Evolutionary conservation across 352 stramenopile species (phyloP).

Genomic region (Globisporangium nagaii): DNA sequence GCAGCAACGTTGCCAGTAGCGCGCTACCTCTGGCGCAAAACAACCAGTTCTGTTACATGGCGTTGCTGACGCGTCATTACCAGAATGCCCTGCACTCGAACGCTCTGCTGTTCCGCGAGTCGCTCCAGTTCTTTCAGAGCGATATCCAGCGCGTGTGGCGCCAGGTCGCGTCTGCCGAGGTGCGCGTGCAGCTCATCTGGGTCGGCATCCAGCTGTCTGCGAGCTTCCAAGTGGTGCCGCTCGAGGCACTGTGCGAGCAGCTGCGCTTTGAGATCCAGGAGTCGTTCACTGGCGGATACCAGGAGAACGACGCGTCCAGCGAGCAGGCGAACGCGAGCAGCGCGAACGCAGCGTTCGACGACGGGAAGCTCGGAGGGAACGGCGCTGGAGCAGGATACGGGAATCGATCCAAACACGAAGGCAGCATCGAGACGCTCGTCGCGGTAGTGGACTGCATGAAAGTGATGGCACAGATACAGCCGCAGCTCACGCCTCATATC

Average conservation of each 20-base stretch:
- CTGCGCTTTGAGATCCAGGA: slow-evolving; percentile 28
- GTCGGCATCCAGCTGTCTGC: slow-evolving; percentile 41
- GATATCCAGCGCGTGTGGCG: slow-evolving; percentile 41
- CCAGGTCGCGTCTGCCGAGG: slow-evolving; percentile 37
- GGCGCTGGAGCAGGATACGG: slow-evolving; percentile 3
- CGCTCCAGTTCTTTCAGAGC: slow-evolving; percentile 53
- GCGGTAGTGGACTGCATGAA: slow-evolving; percentile 35
- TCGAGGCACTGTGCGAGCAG: slow-evolving; percentile 35
- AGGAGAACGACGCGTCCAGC: slow-evolving; percentile 14
- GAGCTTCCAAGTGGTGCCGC: slow-evolving; percentile 25
- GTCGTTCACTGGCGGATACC: slow-evolving; percentile 6
- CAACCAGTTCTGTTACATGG: slow-evolving; percentile 38
- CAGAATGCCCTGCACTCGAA: slow-evolving; percentile 28
- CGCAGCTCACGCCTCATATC: slow-evolving; percentile 18
- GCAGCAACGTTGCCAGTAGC: slow-evolving; percentile 6
- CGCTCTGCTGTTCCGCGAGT: slow-evolving; percentile 42
- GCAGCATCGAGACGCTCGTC: slow-evolving; percentile 23
- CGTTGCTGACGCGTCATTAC: slow-evolving; percentile 50
- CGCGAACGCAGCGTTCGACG: slow-evolving; percentile 24
- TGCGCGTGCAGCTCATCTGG: slow-evolving; percentile 55
- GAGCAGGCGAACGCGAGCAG: slow-evolving; percentile 1
- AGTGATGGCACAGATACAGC: slow-evolving; percentile 21
- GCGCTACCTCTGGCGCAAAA: not conserved
- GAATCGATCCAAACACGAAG: slow-evolving; percentile 9
- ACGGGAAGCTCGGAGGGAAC: slow-evolving; percentile 30